A percentile compares a stretch with the other conserved stretches of the same genome.
phyloP scores from a whole-genome alignment of 768 basidiomycete species.

The Mycena albidolilacea region DNA sequence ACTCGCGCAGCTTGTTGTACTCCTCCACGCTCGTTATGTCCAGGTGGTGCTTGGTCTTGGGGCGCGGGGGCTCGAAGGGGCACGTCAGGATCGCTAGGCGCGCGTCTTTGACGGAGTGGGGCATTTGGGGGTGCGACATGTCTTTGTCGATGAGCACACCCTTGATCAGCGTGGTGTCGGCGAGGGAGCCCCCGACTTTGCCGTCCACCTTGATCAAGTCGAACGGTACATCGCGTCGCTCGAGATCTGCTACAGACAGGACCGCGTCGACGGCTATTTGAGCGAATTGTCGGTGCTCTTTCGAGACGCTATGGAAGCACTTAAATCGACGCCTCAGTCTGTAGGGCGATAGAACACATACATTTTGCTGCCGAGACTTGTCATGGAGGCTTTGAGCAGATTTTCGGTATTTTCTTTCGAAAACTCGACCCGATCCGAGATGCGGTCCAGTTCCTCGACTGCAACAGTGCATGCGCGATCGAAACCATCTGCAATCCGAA shows the following conservation, averaged over 20 bases:
- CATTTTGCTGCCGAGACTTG: constrained; percentile 98
- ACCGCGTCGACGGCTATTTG: constrained; percentile 99
- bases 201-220: constrained; percentile 99
- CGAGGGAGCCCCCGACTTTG: constrained; percentile 97
- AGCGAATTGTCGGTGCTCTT: constrained; percentile 95
- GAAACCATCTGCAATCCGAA: constrained; percentile 98
- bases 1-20: constrained; percentile 93
- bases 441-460: constrained; percentile 89
- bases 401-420: constrained; percentile 87
- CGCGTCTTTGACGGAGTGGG: constrained; percentile 88
- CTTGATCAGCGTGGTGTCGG: constrained; percentile 94
- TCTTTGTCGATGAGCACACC: constrained; percentile 99
- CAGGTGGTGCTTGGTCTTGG: constrained; percentile 99
- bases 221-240: constrained; percentile 95
- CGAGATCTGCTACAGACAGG: constrained; percentile 93
- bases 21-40: constrained; percentile 98
- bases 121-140: constrained; percentile 99
- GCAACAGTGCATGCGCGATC: constrained; percentile 95
- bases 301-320: constrained; percentile 82
- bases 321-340: constrained; percentile 1
- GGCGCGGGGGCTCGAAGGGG: constrained; percentile 98
- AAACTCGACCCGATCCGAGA: constrained; percentile 92
- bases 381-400: constrained; percentile 95
- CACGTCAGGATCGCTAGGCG: constrained; percentile 97
- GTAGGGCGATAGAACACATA: constrained; percentile 48